A percentile compares a stretch with the other conserved stretches of the same genome.
These are phyloP conservation scores for Herpetomonas tarakana DNA, from an alignment of 208 protist genomes.

Conservation along the genomic window DNA sequence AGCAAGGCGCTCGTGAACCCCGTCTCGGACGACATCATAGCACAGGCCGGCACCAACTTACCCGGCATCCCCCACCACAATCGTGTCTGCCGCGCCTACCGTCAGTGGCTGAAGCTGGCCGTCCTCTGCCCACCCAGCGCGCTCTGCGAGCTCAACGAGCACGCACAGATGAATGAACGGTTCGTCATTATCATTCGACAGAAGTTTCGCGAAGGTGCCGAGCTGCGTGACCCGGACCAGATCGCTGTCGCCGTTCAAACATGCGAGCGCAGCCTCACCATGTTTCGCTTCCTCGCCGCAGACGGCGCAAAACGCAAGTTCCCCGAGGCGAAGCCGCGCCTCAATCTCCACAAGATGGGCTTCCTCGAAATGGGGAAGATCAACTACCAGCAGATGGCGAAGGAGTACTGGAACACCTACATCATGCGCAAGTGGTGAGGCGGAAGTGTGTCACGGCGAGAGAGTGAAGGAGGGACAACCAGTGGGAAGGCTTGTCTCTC, in stretches of 20 bases:
- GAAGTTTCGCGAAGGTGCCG: slow-evolving; percentile 79
- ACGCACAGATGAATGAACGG: slow-evolving; percentile 89
- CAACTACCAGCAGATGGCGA: slow-evolving; percentile 86
- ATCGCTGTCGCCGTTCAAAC: slow-evolving; percentile 81
- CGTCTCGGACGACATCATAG: slow-evolving; percentile 41
- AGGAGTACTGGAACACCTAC: slow-evolving; percentile 91
- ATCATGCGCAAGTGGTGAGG: slow-evolving; percentile 79
- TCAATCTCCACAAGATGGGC: slow-evolving; percentile 87
- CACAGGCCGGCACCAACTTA: slow-evolving; percentile 66
- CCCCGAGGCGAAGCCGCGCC: slow-evolving; percentile 73
- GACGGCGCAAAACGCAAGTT: slow-evolving; percentile 83
- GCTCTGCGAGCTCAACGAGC: slow-evolving; percentile 83
- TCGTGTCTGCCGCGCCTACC: slow-evolving; percentile 73
- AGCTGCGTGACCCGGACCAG: slow-evolving; percentile 72
- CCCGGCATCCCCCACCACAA: slow-evolving; percentile 75
- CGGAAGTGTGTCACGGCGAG: slow-evolving; percentile 2
- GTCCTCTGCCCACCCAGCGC: slow-evolving; percentile 75
- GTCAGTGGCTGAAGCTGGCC: slow-evolving; percentile 86
- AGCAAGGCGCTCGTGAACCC: slow-evolving; percentile 61
- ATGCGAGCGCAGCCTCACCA: slow-evolving; percentile 78
- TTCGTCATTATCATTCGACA: slow-evolving; percentile 86
- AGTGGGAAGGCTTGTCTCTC: slow-evolving; percentile 1
- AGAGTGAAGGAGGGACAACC: slow-evolving; percentile 2
- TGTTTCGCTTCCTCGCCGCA: slow-evolving; percentile 80
- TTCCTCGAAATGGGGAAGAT: slow-evolving; percentile 86